Conservation (phyloP, 2,329 filamentous ascomycete genomes). For the Monosporascus sp. region DNA sequence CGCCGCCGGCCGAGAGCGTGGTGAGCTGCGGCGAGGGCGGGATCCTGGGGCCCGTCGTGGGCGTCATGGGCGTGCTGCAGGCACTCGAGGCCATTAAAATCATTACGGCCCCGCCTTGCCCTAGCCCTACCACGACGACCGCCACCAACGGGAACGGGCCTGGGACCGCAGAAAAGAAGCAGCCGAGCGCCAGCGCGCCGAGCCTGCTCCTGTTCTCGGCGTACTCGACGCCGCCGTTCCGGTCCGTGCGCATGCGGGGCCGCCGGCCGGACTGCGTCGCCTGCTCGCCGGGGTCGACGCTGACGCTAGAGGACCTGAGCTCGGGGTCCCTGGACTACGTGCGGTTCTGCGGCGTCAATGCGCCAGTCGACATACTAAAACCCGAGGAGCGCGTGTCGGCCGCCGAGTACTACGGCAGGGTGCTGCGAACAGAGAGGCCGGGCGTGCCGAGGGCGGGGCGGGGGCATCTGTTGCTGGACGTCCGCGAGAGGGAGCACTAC, state of each 20-base stretch:
- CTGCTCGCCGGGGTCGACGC: conserved; percentile 59
- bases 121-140: conserved; percentile 2
- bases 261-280: conserved; percentile 68
- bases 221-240: conserved; percentile 49
- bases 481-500: conserved; percentile 79
- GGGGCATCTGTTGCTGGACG: conserved; percentile 66
- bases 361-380: conserved; percentile 50
- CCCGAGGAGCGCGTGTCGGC: conserved; percentile 65
- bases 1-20: conserved; percentile 77
- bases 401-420: conserved; percentile 46
- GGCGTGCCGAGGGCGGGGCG: neutral
- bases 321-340: conserved; percentile 74
- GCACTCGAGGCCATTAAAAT: conserved; percentile 85
- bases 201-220: conserved; percentile 45
- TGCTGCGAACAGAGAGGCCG: neutral
- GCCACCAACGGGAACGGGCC: conserved; percentile 13
- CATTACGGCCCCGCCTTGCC: conserved; percentile 41
- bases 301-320: conserved; percentile 59
- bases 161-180: conserved; percentile 7
- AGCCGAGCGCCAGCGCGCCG: conserved; percentile 17
- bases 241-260: conserved; percentile 68
- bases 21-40: conserved; percentile 89
- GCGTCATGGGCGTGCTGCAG: conserved; percentile 87
- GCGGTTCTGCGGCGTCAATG: conserved; percentile 70
- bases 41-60: conserved; percentile 87